phyloP scores from a whole-genome alignment of 345 rosid genomes.

The Camelina laxa region DNA sequence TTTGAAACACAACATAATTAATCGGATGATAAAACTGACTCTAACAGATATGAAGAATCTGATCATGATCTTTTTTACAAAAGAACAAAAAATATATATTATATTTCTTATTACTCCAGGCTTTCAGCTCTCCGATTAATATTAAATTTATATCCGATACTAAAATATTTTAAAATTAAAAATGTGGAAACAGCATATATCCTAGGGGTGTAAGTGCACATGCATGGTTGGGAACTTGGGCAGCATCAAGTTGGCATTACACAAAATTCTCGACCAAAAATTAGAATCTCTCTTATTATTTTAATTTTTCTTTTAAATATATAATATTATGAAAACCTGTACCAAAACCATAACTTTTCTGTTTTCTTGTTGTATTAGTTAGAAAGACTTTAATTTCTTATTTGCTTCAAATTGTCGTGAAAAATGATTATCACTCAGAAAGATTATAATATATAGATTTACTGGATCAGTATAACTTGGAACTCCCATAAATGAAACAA shows the following conservation, averaged over 20 bases:
- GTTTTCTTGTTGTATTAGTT: not conserved
- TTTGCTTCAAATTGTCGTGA: not conserved
- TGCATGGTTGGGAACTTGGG: slow-evolving; percentile 47
- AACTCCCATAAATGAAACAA: slow-evolving; percentile 12
- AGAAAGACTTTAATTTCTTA: not conserved
- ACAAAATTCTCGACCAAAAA: slow-evolving; percentile 38
- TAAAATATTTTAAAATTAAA: not conserved
- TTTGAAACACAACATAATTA: too few relatives aligned
- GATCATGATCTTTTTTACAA: not conserved
- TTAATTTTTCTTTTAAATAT: not conserved
- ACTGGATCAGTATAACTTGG: not conserved
- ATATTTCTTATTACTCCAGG: not conserved
- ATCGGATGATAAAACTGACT: not conserved
- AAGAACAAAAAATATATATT: too few relatives aligned
- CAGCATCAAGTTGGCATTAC: slow-evolving; percentile 45
- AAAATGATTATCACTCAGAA: not conserved
- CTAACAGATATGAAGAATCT: not conserved
- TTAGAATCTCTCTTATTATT: slow-evolving; percentile 18
- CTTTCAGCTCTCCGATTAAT: not conserved
- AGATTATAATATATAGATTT: not conserved
- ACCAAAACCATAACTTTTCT: not conserved
- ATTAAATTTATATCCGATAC: not conserved
- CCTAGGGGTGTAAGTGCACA: slow-evolving; percentile 36
- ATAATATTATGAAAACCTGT: not conserved
- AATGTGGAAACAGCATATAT: slow-evolving; percentile 32